Percentiles rank a stretch among this genome's conserved stretches.
Conservation (phyloP, 257 asterid genomes). For the Thymus quinquecostatus region DNA sequence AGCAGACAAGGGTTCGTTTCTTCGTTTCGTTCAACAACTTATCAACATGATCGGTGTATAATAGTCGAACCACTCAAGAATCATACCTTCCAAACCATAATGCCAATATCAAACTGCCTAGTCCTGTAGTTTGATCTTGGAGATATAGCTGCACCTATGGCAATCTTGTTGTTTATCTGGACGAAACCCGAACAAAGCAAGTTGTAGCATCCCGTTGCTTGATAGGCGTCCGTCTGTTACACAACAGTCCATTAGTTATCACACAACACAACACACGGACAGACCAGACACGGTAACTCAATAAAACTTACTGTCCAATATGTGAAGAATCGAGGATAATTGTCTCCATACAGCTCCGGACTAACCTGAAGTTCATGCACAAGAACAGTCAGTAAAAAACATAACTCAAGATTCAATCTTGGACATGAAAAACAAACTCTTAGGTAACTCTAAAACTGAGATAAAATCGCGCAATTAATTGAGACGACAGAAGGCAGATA, state of each 20-base stretch:
- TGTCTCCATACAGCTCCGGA: conserved; percentile 86
- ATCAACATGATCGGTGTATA: conserved; percentile 1
- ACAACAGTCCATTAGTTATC: neutral
- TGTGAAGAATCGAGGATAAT: conserved; percentile 85
- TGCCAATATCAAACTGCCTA: conserved; percentile 81
- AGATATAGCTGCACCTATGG: conserved; percentile 96
- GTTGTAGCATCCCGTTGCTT: conserved; percentile 97
- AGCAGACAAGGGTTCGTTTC: neutral
- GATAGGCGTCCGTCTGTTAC: conserved; percentile 86
- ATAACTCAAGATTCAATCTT: neutral
- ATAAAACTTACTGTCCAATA: conserved; percentile 78
- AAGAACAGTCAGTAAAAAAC: conserved; percentile 7
- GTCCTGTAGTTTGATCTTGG: conserved; percentile 72
- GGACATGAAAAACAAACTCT: neutral
- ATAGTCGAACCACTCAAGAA: neutral
- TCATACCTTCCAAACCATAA: conserved; percentile 94
- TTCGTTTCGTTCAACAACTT: neutral
- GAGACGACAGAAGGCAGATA: conserved; percentile 19
- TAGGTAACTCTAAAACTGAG: neutral
- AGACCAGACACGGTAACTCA: neutral
- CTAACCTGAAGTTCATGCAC: conserved; percentile 58
- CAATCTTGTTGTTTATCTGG: conserved; percentile 82
- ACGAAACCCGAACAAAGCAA: conserved; percentile 86
- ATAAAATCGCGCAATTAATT: neutral
- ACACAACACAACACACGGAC: neutral